A percentile compares a stretch with the other conserved stretches of the same genome.
phyloP scores from a whole-genome alignment of 2,329 filamentous ascomycete genomes.

The Penicillium sp. region DNA sequence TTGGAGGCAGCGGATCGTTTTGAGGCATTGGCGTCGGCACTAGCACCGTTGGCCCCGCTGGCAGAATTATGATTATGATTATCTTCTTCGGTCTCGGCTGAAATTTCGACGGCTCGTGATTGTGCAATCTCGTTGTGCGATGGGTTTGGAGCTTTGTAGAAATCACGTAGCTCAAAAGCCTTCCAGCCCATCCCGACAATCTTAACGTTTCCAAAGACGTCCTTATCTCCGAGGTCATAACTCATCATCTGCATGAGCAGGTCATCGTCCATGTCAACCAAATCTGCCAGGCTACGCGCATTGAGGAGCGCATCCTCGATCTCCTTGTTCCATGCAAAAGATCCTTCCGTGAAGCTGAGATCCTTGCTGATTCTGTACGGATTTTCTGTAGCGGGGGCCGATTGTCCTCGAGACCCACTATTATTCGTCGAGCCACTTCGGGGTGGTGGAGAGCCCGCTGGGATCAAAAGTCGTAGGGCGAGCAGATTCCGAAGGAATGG shows the following conservation, averaged over 20 bases:
- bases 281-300: constrained; percentile 28
- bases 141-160: constrained; percentile 30
- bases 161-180: constrained; percentile 35
- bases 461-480: constrained; percentile 40
- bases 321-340: neutral
- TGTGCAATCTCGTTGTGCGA: constrained; percentile 8
- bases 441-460: constrained; percentile 21
- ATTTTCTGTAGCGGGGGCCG: neutral
- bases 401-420: neutral
- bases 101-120: constrained; percentile 9
- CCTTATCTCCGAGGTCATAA: constrained; percentile 29
- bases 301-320: constrained; percentile 9
- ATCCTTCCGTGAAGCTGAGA: neutral
- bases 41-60: neutral
- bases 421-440: constrained; percentile 2
- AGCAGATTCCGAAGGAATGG: constrained; percentile 40
- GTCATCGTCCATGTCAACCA: constrained; percentile 37
- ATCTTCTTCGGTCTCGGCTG: neutral
- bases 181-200: constrained; percentile 39
- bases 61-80: neutral
- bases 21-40: neutral
- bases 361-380: neutral
- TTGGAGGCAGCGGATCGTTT: neutral
- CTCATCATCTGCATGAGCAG: constrained; percentile 30
- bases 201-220: constrained; percentile 30